A percentile compares a stretch with the other conserved stretches of the same genome.
These are phyloP conservation scores for Taiozyma sp. DNA, from an alignment of 1,139 yeast genomes.

Conservation along the genomic window DNA sequence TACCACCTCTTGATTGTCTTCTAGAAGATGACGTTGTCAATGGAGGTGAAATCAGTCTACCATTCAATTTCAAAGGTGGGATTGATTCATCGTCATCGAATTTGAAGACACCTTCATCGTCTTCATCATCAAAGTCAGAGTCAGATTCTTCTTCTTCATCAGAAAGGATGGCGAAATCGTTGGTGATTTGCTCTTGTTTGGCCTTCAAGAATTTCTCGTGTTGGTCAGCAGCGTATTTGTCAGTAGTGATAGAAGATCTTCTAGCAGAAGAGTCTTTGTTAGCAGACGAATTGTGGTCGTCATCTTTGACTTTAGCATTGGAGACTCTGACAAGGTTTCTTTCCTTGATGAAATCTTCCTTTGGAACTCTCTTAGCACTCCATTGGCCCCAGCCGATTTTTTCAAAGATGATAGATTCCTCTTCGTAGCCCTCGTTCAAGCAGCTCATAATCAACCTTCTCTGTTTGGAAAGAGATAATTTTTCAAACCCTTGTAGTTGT, in stretches of 20 bases:
- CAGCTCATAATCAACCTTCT: constrained; percentile 87
- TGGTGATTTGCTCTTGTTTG: constrained; percentile 6
- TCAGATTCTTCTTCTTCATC: constrained; percentile 27
- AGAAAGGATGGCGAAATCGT: constrained; percentile 23
- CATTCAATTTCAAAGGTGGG: constrained; percentile 19
- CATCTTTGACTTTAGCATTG: constrained; percentile 33
- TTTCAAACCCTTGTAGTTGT: constrained; percentile 78
- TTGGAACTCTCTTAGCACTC: constrained; percentile 66
- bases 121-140: constrained; percentile 26
- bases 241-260: constrained; percentile 39
- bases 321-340: constrained; percentile 27
- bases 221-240: constrained; percentile 21
- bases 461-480: constrained; percentile 80
- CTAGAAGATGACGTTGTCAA: constrained; percentile 7
- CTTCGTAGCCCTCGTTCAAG: constrained; percentile 66
- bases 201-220: constrained; percentile 18
- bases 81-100: constrained; percentile 40
- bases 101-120: constrained; percentile 34
- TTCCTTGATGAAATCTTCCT: constrained; percentile 42
- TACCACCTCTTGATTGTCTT: constrained; percentile 18
- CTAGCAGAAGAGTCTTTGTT: constrained; percentile 16
- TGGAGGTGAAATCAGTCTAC: constrained; percentile 24
- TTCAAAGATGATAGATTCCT: constrained; percentile 70
- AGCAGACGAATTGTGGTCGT: constrained; percentile 22
- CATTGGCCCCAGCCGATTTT: constrained; percentile 99